phyloP scores from a whole-genome alignment of 2,329 filamentous ascomycete genomes.

The Hypoxylon sp. region DNA sequence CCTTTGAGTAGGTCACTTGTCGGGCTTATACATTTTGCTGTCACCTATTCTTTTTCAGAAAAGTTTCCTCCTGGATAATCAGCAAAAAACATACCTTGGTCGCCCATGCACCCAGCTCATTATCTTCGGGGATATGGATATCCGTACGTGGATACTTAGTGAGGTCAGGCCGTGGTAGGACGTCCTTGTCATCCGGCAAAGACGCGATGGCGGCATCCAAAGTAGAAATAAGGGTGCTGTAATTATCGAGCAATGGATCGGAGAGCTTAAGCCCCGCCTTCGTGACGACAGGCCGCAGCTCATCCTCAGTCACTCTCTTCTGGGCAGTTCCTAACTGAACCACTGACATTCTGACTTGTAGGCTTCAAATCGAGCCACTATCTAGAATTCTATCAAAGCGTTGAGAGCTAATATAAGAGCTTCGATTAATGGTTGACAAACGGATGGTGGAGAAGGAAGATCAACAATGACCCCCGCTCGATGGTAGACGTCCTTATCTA shows the following conservation, averaged over 20 bases:
- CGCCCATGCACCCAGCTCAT: conserved; percentile 40
- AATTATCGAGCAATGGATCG: conserved; percentile 30
- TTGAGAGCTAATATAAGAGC: too few species aligned
- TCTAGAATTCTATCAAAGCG: too few species aligned
- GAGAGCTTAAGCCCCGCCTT: conserved; percentile 38
- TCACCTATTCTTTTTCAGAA: conserved; percentile 31
- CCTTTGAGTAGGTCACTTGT: conserved; percentile 46
- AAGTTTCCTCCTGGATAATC: background rate
- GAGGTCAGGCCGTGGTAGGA: conserved; percentile 39
- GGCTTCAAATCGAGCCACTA: too few species aligned
- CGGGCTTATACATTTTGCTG: conserved; percentile 36
- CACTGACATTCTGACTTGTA: conserved; percentile 36
- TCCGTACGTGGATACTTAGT: conserved; percentile 41
- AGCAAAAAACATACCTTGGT: conserved; percentile 32
- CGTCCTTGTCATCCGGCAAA: conserved; percentile 35
- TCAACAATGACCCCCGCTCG: too few species aligned
- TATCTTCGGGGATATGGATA: conserved; percentile 43
- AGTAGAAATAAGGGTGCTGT: conserved; percentile 32
- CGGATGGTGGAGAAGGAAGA: too few species aligned
- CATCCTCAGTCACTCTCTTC: conserved; percentile 24
- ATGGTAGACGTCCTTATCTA: conserved; percentile 13
- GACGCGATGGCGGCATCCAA: conserved; percentile 37
- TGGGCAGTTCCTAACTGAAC: conserved; percentile 11
- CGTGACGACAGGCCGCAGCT: conserved; percentile 33
- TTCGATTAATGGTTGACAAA: too few species aligned